Percentiles rank a stretch among this genome's conserved stretches.
phyloP scores from a whole-genome alignment of 768 basidiomycete genomes.

The Pleurotus ostreatus region DNA sequence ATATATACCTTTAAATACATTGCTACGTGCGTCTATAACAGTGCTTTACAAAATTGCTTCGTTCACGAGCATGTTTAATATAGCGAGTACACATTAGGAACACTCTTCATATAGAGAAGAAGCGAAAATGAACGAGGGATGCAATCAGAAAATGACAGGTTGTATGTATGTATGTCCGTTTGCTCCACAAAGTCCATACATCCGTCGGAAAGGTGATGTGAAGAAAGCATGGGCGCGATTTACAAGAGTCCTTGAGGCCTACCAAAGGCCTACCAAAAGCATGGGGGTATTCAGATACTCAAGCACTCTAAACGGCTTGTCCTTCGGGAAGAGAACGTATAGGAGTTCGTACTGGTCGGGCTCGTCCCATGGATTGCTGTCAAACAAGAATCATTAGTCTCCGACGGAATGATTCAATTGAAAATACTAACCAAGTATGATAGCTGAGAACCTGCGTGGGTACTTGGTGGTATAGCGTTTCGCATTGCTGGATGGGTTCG shows the following conservation, averaged over 20 bases:
- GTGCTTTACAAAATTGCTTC: too few species aligned
- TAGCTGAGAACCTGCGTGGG: background rate
- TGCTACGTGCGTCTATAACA: too few species aligned
- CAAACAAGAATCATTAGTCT: background rate
- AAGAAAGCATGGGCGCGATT: background rate
- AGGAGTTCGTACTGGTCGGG: background rate
- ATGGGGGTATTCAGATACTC: background rate
- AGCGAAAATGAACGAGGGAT: too few species aligned
- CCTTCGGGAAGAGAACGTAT: conserved; percentile 32
- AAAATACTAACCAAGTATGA: conserved; percentile 8
- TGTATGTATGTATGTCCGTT: too few species aligned
- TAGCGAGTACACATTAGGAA: too few species aligned
- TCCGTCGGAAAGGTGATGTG: background rate
- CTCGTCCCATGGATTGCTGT: conserved; percentile 9
- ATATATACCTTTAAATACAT: conserved; percentile 1
- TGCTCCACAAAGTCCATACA: too few species aligned
- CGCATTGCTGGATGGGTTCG: too few species aligned
- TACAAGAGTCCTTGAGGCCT: background rate
- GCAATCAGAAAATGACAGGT: too few species aligned
- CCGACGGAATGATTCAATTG: background rate
- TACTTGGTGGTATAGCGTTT: background rate
- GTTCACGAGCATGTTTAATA: too few species aligned
- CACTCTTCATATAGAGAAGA: too few species aligned
- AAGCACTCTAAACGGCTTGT: conserved; percentile 32
- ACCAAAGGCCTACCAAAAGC: too few species aligned